These are phyloP conservation scores for Wickerhamiella domercqiae DNA, from an alignment of 805 yeast genomes.

Conservation along the genomic window DNA sequence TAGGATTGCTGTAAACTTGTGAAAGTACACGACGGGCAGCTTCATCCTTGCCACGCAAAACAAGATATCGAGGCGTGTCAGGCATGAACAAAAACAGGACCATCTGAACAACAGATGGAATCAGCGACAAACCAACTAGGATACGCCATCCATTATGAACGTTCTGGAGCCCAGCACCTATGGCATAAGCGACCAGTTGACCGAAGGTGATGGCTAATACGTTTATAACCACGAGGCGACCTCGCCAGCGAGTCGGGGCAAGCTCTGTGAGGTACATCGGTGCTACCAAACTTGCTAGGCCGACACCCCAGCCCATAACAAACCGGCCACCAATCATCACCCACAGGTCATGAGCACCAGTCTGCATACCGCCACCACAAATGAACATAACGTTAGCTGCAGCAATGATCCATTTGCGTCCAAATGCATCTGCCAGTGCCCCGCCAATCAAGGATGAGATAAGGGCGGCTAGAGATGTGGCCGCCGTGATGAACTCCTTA, in stretches of 20 bases:
- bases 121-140: constrained; percentile 75
- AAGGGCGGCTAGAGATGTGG: constrained; percentile 87
- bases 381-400: constrained; percentile 70
- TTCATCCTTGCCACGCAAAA: constrained; percentile 50
- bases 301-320: constrained; percentile 92
- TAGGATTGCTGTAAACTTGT: constrained; percentile 46
- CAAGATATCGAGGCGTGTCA: constrained; percentile 85
- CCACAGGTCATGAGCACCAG: constrained; percentile 70
- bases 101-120: constrained; percentile 73
- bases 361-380: constrained; percentile 72
- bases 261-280: constrained; percentile 85
- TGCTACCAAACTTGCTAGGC: constrained; percentile 85
- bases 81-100: constrained; percentile 72
- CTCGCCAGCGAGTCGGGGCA: constrained; percentile 85
- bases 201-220: constrained; percentile 89
- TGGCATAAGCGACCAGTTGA: constrained; percentile 83
- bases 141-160: constrained; percentile 85
- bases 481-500: constrained; percentile 82
- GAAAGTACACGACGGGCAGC: constrained; percentile 52
- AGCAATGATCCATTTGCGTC: constrained; percentile 73
- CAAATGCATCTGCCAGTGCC: constrained; percentile 60
- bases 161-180: constrained; percentile 40
- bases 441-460: constrained; percentile 72
- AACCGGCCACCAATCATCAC: constrained; percentile 85
- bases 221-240: constrained; percentile 76